Evolutionary conservation across 2,329 filamentous ascomycete species (phyloP).

Genomic region (Neoarthrinium moseri): DNA sequence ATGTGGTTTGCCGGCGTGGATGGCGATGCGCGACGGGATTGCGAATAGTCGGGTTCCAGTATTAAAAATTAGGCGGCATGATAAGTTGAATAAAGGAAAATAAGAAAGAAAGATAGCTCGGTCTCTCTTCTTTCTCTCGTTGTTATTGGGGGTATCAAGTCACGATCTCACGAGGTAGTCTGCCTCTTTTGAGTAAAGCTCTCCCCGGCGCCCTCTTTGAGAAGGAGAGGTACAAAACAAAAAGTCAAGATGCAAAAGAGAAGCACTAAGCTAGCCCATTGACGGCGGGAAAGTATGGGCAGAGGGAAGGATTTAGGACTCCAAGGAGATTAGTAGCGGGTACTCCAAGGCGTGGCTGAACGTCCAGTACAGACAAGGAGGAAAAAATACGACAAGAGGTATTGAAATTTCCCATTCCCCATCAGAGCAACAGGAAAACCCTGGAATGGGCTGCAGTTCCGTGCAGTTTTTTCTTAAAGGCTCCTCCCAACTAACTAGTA

Average conservation of each 20-base stretch:
- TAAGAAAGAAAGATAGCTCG: not conserved
- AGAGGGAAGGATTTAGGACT: slow-evolving; percentile 10
- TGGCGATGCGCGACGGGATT: not conserved
- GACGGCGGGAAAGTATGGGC: slow-evolving; percentile 7
- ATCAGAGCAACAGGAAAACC: not conserved
- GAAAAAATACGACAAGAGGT: not conserved
- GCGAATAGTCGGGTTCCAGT: no score
- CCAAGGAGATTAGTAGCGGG: slow-evolving; percentile 11
- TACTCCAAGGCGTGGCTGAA: not conserved
- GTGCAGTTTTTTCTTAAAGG: no score
- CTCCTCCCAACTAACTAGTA: no score
- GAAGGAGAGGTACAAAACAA: no score
- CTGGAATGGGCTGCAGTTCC: not conserved
- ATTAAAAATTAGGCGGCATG: no score
- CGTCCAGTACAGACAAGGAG: not conserved
- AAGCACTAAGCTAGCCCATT: slow-evolving; percentile 1
- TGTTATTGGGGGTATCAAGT: slow-evolving; percentile 5
- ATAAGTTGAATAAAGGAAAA: slow-evolving; percentile 2
- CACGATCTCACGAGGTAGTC: not conserved
- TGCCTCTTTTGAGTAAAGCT: no score
- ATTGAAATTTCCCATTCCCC: slow-evolving; percentile 1
- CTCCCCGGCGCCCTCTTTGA: no score
- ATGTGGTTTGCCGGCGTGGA: no score
- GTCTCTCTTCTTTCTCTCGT: slow-evolving; percentile 11
- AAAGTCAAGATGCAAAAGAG: slow-evolving; percentile 1